These are phyloP conservation scores for Geosmithia flava DNA, from an alignment of 2,329 filamentous ascomycete species.

Conservation along the genomic window DNA sequence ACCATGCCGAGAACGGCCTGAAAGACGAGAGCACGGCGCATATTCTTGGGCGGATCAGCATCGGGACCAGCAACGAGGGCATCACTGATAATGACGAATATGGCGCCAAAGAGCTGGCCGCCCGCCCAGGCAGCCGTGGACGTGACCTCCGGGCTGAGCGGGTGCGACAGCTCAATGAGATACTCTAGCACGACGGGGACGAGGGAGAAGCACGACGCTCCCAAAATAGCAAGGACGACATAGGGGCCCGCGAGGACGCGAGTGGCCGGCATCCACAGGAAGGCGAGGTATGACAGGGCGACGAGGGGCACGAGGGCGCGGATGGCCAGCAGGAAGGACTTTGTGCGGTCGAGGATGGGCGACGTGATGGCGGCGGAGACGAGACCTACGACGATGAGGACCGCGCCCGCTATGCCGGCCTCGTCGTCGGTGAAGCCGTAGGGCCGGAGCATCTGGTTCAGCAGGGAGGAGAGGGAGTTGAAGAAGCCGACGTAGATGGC, in stretches of 20 bases:
- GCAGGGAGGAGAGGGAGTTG: constrained; percentile 77
- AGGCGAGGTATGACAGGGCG: constrained; percentile 57
- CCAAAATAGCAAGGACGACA: constrained; percentile 61
- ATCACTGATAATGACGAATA: constrained; percentile 76
- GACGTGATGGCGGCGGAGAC: constrained; percentile 62
- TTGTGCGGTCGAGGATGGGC: constrained; percentile 75
- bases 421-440: constrained; percentile 76
- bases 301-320: constrained; percentile 66
- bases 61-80: constrained; percentile 47
- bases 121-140: constrained; percentile 75
- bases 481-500: constrained; percentile 81
- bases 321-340: constrained; percentile 63
- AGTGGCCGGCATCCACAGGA: constrained; percentile 65
- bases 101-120: constrained; percentile 72
- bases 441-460: constrained; percentile 82
- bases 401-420: constrained; percentile 77
- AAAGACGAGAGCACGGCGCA: constrained; percentile 67
- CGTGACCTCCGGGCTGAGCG: constrained; percentile 74
- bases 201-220: constrained; percentile 67
- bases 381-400: constrained; percentile 83
- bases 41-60: constrained; percentile 52
- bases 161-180: constrained; percentile 76
- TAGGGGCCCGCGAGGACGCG: constrained; percentile 56
- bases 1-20: constrained; percentile 58
- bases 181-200: constrained; percentile 81